A percentile compares a stretch with the other conserved stretches of the same genome.
phyloP scores from a whole-genome alignment of 2,329 filamentous ascomycete species.

The Cyclaneusma minus region DNA sequence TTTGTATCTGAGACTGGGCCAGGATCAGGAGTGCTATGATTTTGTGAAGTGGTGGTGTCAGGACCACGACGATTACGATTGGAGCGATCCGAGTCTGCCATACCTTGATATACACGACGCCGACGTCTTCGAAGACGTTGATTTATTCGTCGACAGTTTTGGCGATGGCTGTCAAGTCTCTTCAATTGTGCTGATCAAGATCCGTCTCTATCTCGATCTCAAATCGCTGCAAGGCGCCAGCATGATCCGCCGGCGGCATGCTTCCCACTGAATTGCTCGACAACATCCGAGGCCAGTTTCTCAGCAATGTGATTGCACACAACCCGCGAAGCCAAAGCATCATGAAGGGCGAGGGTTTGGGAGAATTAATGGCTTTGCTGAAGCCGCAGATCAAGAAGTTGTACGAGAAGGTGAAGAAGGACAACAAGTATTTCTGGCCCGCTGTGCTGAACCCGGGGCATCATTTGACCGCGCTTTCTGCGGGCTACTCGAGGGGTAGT shows the following conservation, averaged over 20 bases:
- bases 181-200: constrained; percentile 20
- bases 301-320: constrained; percentile 14
- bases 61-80: constrained; percentile 19
- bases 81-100: constrained; percentile 17
- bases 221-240: constrained; percentile 12
- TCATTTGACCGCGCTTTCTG: constrained; percentile 8
- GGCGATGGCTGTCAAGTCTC: constrained; percentile 8
- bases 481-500: constrained; percentile 9
- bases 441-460: constrained; percentile 11
- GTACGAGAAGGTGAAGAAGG: constrained; percentile 8
- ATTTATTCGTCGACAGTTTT: constrained; percentile 6
- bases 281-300: constrained; percentile 9
- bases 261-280: constrained; percentile 17
- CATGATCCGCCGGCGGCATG: constrained; percentile 5
- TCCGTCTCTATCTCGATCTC: constrained; percentile 20
- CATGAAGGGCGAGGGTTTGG: constrained; percentile 7
- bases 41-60: constrained; percentile 31
- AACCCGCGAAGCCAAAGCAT: constrained; percentile 7
- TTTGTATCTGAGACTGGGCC: constrained; percentile 27
- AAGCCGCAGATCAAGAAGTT: constrained; percentile 13
- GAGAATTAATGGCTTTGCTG: constrained; percentile 9
- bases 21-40: constrained; percentile 32
- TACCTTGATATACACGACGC: constrained; percentile 23
- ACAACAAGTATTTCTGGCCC: constrained; percentile 15
- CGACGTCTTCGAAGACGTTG: constrained; percentile 24